phyloP scores from a whole-genome alignment of 2,329 filamentous ascomycete species.

The Tympanopsis confertula region DNA sequence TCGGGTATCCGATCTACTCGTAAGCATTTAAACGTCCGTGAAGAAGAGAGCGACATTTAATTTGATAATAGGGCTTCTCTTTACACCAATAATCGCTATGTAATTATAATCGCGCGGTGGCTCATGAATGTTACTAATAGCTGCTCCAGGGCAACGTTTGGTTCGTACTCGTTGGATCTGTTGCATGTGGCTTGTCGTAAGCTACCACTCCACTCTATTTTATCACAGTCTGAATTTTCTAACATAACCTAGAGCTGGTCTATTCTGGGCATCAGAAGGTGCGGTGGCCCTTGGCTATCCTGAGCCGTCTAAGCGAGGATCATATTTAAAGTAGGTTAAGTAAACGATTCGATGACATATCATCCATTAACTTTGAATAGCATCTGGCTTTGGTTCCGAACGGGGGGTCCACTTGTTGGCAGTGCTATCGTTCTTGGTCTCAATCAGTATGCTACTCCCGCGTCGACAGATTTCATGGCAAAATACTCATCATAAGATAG shows the following conservation, averaged over 20 bases:
- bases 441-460: conserved; percentile 19
- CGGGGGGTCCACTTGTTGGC: conserved; percentile 32
- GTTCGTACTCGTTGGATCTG: conserved; percentile 36
- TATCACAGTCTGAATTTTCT: neutral
- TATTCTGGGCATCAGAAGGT: conserved; percentile 38
- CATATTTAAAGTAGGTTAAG: conserved; percentile 27
- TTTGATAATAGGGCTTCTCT: conserved; percentile 21
- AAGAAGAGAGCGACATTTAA: neutral
- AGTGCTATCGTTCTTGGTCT: conserved; percentile 31
- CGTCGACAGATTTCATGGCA: conserved; percentile 8
- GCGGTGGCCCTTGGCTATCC: conserved; percentile 36
- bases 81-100: conserved; percentile 35
- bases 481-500: neutral
- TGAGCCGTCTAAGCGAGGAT: conserved; percentile 30
- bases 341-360: no score
- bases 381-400: conserved; percentile 36
- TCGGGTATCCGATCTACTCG: conserved; percentile 34
- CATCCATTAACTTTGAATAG: no score
- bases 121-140: neutral
- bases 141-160: conserved; percentile 28
- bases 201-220: neutral
- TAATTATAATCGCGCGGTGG: neutral
- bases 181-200: conserved; percentile 28
- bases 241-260: conserved; percentile 20
- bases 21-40: neutral